A percentile compares a stretch with the other conserved stretches of the same genome.
These are phyloP conservation scores for Rostrohypoxylon terebratum DNA, from an alignment of 495 filamentous ascomycete species.

Conservation along the genomic window DNA sequence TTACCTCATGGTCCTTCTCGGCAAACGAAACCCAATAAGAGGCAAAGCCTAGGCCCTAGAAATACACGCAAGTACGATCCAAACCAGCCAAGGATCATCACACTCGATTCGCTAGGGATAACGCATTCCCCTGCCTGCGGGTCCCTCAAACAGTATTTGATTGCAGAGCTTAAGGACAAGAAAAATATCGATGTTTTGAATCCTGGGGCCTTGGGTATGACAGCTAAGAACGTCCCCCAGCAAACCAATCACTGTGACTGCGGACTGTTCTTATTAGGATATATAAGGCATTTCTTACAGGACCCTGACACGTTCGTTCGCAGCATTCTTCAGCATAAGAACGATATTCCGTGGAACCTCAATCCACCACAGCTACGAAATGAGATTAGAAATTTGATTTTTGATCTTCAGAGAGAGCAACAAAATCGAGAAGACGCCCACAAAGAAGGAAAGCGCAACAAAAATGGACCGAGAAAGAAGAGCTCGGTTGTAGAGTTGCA, in stretches of 20 bases:
- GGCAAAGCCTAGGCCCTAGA: constrained; percentile 40
- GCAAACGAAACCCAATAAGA: constrained; percentile 45
- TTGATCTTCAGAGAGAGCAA: constrained; percentile 51
- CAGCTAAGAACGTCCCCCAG: constrained; percentile 74
- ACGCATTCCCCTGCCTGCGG: constrained; percentile 70
- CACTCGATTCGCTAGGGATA: constrained; percentile 83
- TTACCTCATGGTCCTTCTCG: constrained; percentile 7
- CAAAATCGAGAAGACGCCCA: constrained; percentile 43
- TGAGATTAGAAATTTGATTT: constrained; percentile 54
- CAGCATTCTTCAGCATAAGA: constrained; percentile 48
- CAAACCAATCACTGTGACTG: constrained; percentile 92
- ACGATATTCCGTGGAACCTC: constrained; percentile 52
- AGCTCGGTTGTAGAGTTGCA: background rate
- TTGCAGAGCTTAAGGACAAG: constrained; percentile 77
- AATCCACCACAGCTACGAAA: constrained; percentile 51
- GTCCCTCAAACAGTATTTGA: constrained; percentile 80
- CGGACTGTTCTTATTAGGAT: constrained; percentile 85
- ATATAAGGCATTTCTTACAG: constrained; percentile 81
- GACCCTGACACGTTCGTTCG: constrained; percentile 71
- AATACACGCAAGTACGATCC: constrained; percentile 55
- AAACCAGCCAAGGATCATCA: constrained; percentile 76
- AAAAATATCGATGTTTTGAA: constrained; percentile 67
- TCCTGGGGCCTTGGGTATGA: constrained; percentile 70
- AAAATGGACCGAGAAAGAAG: constrained; percentile 12
- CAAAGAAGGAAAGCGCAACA: constrained; percentile 41